These are phyloP conservation scores for Paragyromitra xinjiangensis DNA, from an alignment of 495 filamentous ascomycete species.

Conservation along the genomic window DNA sequence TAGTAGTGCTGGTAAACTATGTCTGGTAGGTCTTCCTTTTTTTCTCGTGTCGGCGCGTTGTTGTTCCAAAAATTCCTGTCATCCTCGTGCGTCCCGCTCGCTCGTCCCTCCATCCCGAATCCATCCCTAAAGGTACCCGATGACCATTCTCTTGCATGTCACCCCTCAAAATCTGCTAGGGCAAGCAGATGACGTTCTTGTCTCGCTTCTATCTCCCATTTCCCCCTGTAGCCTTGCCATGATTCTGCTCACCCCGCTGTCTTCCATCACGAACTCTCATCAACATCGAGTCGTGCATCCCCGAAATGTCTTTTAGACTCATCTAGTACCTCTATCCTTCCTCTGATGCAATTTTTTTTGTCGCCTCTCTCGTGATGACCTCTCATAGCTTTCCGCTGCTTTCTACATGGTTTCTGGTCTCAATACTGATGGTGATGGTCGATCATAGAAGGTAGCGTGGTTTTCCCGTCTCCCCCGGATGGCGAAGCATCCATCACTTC, in stretches of 20 bases:
- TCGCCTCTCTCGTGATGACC: conserved; percentile 55
- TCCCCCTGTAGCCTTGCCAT: conserved; percentile 44
- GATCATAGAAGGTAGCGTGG: conserved; percentile 57
- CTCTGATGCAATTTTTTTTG: conserved; percentile 39
- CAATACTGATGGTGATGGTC: conserved; percentile 52
- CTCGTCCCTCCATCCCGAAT: conserved; percentile 53
- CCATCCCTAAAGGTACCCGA: conserved; percentile 48
- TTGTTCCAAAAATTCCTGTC: conserved; percentile 53
- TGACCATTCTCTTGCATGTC: conserved; percentile 47
- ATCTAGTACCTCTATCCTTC: conserved; percentile 39
- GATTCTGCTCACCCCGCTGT: conserved; percentile 42
- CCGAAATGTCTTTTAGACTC: conserved; percentile 46
- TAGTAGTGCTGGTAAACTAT: conserved; percentile 50
- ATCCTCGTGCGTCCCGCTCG: conserved; percentile 52
- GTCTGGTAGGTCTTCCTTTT: conserved; percentile 53
- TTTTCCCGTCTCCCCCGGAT: conserved; percentile 52
- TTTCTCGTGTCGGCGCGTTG: conserved; percentile 51
- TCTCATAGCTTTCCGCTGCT: conserved; percentile 53
- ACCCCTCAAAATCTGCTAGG: conserved; percentile 43
- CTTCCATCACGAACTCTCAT: conserved; percentile 53
- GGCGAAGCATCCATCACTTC: conserved; percentile 43
- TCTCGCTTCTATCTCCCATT: conserved; percentile 36
- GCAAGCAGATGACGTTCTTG: conserved; percentile 32
- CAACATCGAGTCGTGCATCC: conserved; percentile 55
- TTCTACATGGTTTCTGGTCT: conserved; percentile 39